These are phyloP conservation scores for Epithele typhae DNA, from an alignment of 768 basidiomycete genomes.

Conservation along the genomic window DNA sequence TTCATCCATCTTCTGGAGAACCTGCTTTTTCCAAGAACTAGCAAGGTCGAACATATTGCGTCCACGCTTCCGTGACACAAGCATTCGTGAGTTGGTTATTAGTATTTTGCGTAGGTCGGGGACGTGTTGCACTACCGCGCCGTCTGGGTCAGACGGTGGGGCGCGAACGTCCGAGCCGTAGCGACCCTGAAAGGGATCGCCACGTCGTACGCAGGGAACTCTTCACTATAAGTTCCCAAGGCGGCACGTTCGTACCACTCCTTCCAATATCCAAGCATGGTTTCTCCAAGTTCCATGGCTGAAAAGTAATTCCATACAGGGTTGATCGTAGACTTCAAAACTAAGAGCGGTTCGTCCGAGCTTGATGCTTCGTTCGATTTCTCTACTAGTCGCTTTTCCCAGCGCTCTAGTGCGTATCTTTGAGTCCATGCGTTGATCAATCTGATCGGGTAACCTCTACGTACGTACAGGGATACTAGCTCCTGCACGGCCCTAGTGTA, in stretches of 20 bases:
- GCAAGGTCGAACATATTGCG: background rate
- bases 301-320: slow-evolving; percentile 31
- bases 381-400: slow-evolving; percentile 24
- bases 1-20: background rate
- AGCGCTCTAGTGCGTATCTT: slow-evolving; percentile 24
- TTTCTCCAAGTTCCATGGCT: slow-evolving; percentile 27
- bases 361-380: background rate
- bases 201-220: background rate
- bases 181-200: background rate
- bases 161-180: background rate
- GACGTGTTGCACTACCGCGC: background rate
- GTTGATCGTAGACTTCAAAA: slow-evolving; percentile 29
- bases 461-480: slow-evolving; percentile 23
- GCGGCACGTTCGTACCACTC: slow-evolving; percentile 7
- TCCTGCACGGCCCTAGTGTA: slow-evolving; percentile 25
- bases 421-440: slow-evolving; percentile 24
- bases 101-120: background rate
- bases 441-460: slow-evolving; percentile 27
- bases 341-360: slow-evolving; percentile 19
- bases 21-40: slow-evolving; percentile 1
- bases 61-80: background rate
- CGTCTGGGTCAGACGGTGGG: background rate
- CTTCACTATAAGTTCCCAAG: too few species aligned
- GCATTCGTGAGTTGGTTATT: background rate
- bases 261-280: slow-evolving; percentile 24